phyloP scores from a whole-genome alignment of 2,329 filamentous ascomycete species.

The Penicillium paneum region DNA sequence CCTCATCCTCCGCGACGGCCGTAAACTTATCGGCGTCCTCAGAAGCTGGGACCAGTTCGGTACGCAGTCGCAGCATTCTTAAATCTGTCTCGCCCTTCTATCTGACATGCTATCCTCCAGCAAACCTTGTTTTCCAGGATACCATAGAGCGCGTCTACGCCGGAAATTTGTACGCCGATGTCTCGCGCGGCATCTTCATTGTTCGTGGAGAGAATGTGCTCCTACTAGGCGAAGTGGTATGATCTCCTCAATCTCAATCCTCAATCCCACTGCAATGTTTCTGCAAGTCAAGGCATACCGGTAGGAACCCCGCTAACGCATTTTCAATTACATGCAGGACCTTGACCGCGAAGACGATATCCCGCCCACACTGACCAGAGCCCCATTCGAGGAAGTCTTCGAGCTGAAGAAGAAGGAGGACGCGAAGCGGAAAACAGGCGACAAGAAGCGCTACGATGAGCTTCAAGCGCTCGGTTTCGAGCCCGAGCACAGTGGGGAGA shows the following conservation, averaged over 20 bases:
- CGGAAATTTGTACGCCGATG: constrained; percentile 72
- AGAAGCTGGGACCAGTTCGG: constrained; percentile 98
- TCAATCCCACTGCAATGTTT: not conserved
- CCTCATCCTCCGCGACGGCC: constrained; percentile 84
- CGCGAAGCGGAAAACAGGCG: constrained; percentile 63
- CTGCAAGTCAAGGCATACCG: no score
- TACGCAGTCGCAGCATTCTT: constrained; percentile 45
- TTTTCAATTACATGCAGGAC: constrained; percentile 51
- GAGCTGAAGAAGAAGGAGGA: constrained; percentile 71
- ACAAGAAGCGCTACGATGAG: constrained; percentile 70
- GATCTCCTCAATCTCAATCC: constrained; percentile 13
- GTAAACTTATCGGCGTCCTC: constrained; percentile 88
- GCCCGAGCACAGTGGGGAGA: constrained; percentile 75
- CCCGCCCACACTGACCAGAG: constrained; percentile 65
- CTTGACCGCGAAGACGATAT: constrained; percentile 92
- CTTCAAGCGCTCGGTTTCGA: constrained; percentile 80
- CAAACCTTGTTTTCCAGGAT: constrained; percentile 91
- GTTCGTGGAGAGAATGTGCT: constrained; percentile 97
- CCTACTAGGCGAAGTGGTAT: constrained; percentile 81
- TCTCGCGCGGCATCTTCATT: constrained; percentile 81
- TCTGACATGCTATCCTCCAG: constrained; percentile 47
- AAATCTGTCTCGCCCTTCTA: not conserved
- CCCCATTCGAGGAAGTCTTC: constrained; percentile 66
- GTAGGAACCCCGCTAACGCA: not conserved
- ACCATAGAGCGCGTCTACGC: constrained; percentile 86